Evolutionary conservation across 1,284 basidiomycete genomes (phyloP).

Genomic region (Hemileia vastatrix): DNA sequence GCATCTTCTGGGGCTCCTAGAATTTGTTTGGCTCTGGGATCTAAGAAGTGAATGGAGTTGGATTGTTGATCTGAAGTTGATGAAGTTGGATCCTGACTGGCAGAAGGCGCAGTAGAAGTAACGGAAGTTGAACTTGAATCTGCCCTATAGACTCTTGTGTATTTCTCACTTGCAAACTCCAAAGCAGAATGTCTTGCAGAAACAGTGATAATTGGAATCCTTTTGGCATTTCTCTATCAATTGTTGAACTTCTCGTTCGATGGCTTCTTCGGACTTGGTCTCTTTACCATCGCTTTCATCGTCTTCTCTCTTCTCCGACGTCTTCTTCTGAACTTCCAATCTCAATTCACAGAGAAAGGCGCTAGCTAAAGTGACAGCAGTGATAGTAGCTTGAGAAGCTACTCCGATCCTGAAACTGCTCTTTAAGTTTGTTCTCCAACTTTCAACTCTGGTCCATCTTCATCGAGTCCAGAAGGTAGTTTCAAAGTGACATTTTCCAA

Average conservation of each 20-base stretch:
- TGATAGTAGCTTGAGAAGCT: background rate
- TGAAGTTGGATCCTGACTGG: too few relatives aligned
- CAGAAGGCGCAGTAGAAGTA: too few relatives aligned
- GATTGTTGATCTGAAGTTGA: too few relatives aligned
- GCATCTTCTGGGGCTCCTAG: constrained; percentile 36
- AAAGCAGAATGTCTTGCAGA: constrained; percentile 54
- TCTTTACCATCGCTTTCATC: background rate
- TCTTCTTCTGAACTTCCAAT: background rate
- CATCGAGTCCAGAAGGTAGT: background rate
- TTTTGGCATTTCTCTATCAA: background rate
- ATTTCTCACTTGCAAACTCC: constrained; percentile 53
- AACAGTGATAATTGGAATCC: constrained; percentile 50
- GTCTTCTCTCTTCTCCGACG: too few relatives aligned
- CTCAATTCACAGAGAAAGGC: background rate
- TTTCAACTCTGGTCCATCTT: background rate
- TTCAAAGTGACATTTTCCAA: background rate
- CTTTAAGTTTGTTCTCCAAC: background rate
- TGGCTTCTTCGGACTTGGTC: background rate
- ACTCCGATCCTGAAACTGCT: background rate
- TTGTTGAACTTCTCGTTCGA: background rate
- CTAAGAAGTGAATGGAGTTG: too few relatives aligned
- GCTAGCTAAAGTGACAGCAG: background rate
- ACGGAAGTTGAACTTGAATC: too few relatives aligned
- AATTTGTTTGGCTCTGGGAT: constrained; percentile 51
- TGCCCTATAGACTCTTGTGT: too few relatives aligned